Evolutionary conservation across 2,329 filamentous ascomycete species (phyloP).

Genomic region (Fusarium graminum): DNA sequence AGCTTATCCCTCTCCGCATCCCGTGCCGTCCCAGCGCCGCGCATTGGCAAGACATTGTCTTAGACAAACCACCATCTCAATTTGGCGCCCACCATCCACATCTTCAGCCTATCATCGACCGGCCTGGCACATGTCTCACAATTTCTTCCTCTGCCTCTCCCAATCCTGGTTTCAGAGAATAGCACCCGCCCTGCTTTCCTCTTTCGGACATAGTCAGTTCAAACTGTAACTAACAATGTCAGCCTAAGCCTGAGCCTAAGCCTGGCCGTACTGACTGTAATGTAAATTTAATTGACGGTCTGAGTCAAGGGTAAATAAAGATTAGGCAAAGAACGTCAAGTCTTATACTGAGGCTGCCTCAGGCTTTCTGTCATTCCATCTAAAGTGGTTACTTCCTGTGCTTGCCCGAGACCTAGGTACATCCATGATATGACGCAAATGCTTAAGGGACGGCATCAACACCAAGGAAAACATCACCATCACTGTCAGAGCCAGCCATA

Average conservation of each 20-base stretch:
- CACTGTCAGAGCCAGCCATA: background rate
- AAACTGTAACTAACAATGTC: constrained; percentile 17
- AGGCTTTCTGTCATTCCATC: no score
- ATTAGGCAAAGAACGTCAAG: no score
- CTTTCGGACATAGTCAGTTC: constrained; percentile 8
- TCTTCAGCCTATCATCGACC: constrained; percentile 17
- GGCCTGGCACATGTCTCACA: constrained; percentile 30
- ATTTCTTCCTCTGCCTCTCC: constrained; percentile 5
- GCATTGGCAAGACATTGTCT: constrained; percentile 44
- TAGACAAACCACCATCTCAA: constrained; percentile 38
- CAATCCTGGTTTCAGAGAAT: constrained; percentile 24
- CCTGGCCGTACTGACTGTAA: no score
- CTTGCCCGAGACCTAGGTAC: constrained; percentile 6
- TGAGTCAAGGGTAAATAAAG: background rate
- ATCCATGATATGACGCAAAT: constrained; percentile 16
- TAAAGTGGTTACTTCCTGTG: no score
- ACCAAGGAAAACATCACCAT: constrained; percentile 4
- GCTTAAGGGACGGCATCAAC: constrained; percentile 29
- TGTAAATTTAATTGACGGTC: background rate
- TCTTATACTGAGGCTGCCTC: no score
- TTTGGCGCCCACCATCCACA: constrained; percentile 15
- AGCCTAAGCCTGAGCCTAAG: background rate
- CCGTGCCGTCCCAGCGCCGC: constrained; percentile 43
- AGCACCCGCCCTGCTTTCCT: constrained; percentile 23
- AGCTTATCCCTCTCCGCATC: constrained; percentile 27